phyloP scores from a whole-genome alignment of 331 rosid species.

The Pyrus hybrid region DNA sequence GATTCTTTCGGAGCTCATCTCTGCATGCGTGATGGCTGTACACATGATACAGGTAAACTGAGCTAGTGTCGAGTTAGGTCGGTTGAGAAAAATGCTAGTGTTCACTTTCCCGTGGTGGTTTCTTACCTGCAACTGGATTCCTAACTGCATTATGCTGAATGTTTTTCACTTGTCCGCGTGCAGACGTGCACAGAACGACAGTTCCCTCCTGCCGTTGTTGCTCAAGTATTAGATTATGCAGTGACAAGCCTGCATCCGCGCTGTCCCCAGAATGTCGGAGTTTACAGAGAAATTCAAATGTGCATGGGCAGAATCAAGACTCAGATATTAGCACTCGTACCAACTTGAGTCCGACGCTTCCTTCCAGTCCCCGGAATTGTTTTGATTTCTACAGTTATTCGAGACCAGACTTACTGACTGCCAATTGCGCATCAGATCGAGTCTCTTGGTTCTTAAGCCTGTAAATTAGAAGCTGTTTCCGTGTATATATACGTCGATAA shows the following conservation, averaged over 20 bases:
- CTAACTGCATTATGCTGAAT: background rate
- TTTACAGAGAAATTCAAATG: constrained; percentile 74
- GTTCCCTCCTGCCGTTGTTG: constrained; percentile 66
- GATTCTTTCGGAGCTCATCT: constrained; percentile 58
- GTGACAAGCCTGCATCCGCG: constrained; percentile 55
- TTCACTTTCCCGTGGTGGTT: background rate
- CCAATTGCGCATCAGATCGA: background rate
- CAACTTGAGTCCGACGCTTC: constrained; percentile 36
- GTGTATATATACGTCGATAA: constrained; percentile 5
- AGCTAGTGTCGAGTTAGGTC: background rate
- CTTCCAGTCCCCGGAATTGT: background rate
- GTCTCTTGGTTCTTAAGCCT: background rate
- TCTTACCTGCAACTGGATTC: background rate
- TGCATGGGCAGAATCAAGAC: constrained; percentile 75
- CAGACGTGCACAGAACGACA: constrained; percentile 74
- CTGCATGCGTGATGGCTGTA: constrained; percentile 61
- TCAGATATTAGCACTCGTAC: constrained; percentile 61
- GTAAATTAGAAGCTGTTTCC: constrained; percentile 5
- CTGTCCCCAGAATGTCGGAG: constrained; percentile 50
- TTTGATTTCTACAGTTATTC: background rate
- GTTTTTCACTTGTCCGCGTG: background rate
- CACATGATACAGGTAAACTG: constrained; percentile 69
- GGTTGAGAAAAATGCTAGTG: background rate
- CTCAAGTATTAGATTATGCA: constrained; percentile 65
- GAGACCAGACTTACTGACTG: background rate